These are phyloP conservation scores for Aureococcus anophagefferens DNA, from an alignment of 108 stramenopile species.

Conservation along the genomic window DNA sequence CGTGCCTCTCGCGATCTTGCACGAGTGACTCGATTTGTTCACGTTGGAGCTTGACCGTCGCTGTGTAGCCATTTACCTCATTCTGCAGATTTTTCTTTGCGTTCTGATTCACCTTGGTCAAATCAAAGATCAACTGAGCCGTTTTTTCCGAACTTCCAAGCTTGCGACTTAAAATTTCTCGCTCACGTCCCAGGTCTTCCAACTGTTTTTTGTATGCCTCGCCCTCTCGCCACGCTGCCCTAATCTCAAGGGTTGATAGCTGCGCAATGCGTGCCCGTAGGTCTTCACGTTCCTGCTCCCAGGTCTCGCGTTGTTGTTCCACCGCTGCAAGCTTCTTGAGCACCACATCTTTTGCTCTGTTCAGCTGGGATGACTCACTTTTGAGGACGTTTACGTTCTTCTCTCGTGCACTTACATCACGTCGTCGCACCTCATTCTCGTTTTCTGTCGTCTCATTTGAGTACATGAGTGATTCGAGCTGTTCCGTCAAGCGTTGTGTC, in stretches of 20 bases:
- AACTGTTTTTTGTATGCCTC: conserved; percentile 25
- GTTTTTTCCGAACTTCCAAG: conserved; percentile 20
- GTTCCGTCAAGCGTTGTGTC: conserved; percentile 24
- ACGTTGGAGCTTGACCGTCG: conserved; percentile 17
- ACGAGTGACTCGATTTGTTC: conserved; percentile 22
- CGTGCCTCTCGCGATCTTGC: conserved; percentile 28
- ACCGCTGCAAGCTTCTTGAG: conserved; percentile 28
- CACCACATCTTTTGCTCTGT: conserved; percentile 2
- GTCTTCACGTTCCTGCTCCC: conserved; percentile 19
- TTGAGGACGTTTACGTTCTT: not conserved
- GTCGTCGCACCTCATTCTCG: conserved; percentile 14
- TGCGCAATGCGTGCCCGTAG: conserved; percentile 17
- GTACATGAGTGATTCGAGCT: conserved; percentile 21
- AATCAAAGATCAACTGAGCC: conserved; percentile 14
- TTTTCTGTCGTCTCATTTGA: conserved; percentile 6
- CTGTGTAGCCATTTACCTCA: conserved; percentile 28
- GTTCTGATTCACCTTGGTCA: conserved; percentile 29
- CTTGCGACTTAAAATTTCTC: conserved; percentile 38
- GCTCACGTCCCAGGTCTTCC: conserved; percentile 31
- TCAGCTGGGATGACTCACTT: not conserved
- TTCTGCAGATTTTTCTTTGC: conserved; percentile 24
- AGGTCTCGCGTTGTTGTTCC: conserved; percentile 13
- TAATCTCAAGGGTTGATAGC: conserved; percentile 12
- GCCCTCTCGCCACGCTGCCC: conserved; percentile 6
- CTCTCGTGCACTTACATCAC: no score